These are phyloP conservation scores for Lachnellula suecica DNA, from an alignment of 2,329 filamentous ascomycete species.

Conservation along the genomic window DNA sequence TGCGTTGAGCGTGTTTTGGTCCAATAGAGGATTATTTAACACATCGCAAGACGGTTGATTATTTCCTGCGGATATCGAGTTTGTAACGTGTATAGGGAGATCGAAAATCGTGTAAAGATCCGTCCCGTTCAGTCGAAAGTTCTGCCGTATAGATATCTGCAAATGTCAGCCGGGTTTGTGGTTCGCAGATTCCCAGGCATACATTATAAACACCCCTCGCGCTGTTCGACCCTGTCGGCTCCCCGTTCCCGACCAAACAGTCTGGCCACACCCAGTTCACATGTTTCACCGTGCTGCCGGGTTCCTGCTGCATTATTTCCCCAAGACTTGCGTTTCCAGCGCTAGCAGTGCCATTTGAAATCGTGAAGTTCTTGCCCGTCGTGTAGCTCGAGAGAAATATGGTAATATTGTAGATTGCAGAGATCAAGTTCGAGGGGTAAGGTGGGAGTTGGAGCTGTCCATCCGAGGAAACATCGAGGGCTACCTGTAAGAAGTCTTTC, in stretches of 20 bases:
- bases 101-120: conserved; percentile 71
- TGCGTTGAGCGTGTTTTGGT: conserved; percentile 44
- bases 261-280: conserved; percentile 71
- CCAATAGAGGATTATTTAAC: conserved; percentile 51
- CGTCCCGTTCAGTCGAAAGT: conserved; percentile 62
- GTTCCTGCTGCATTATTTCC: conserved; percentile 62
- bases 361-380: conserved; percentile 66
- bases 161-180: conserved; percentile 2
- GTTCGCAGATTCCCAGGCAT: background rate
- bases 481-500: conserved; percentile 55
- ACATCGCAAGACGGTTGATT: conserved; percentile 48
- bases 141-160: conserved; percentile 69
- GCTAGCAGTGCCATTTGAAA: conserved; percentile 60
- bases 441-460: conserved; percentile 62
- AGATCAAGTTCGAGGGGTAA: conserved; percentile 51
- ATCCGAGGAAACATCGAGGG: conserved; percentile 65
- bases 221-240: conserved; percentile 31
- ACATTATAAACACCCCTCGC: conserved; percentile 63
- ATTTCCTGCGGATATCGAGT: conserved; percentile 50
- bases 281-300: conserved; percentile 70
- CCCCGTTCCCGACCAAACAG: conserved; percentile 60
- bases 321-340: conserved; percentile 53
- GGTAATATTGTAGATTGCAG: conserved; percentile 61
- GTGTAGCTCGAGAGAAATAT: conserved; percentile 65
- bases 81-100: conserved; percentile 67